Evolutionary conservation across 2,329 filamentous ascomycete genomes (phyloP).

Genomic region (Biscogniauxia mediterranea): DNA sequence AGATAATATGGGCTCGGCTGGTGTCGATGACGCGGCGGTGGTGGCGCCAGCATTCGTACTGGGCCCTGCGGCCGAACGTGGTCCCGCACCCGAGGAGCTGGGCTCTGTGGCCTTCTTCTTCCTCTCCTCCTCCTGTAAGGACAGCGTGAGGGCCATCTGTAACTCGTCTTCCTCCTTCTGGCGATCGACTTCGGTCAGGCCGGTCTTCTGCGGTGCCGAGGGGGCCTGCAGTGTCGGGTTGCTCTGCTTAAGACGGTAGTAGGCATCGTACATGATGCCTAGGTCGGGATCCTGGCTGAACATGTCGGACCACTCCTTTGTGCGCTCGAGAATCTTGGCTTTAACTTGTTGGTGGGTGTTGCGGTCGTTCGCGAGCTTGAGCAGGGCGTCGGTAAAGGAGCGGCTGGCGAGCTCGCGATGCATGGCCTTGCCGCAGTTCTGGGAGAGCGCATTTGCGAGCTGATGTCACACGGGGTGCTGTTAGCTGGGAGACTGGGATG

Average conservation of each 20-base stretch:
- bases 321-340: conserved; percentile 92
- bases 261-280: conserved; percentile 96
- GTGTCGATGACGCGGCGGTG: conserved; percentile 30
- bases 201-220: conserved; percentile 88
- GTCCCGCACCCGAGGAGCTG: conserved; percentile 36
- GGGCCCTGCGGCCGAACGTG: conserved; percentile 29
- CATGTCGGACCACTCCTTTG: conserved; percentile 96
- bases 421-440: conserved; percentile 84
- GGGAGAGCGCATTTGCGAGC: conserved; percentile 86
- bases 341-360: conserved; percentile 97
- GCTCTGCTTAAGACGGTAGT: conserved; percentile 76
- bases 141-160: conserved; percentile 91
- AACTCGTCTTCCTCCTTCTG: conserved; percentile 97
- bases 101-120: conserved; percentile 48
- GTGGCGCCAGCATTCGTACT: conserved; percentile 25
- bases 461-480: conserved; percentile 32
- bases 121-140: conserved; percentile 79
- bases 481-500: conserved; percentile 6
- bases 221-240: conserved; percentile 90
- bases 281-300: conserved; percentile 86
- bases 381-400: conserved; percentile 89
- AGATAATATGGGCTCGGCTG: conserved; percentile 50
- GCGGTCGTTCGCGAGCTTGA: conserved; percentile 87
- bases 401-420: conserved; percentile 88
- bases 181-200: conserved; percentile 84